Evolutionary conservation across 345 rosid species (phyloP), one percentile per base, ranked within the genome.

Genomic region (Eucalyptus urophylla): DNA sequence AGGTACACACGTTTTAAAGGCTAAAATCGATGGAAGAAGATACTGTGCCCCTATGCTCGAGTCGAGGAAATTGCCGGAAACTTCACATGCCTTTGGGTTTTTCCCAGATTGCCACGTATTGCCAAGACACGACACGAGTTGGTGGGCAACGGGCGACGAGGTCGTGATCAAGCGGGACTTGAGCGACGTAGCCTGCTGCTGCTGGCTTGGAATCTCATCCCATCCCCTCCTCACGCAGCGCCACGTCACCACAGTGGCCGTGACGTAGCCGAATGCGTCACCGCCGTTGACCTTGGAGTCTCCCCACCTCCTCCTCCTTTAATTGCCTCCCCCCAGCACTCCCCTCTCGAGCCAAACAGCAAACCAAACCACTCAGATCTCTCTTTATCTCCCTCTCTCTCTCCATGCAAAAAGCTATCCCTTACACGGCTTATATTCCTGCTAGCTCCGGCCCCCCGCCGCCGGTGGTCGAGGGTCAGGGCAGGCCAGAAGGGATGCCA

Each of bases 371-470:
- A 49, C 54, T 49, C 19, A 43, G 27, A 80, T 13, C 89, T 27
- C 67, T 76, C 87, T 69, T 8, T 8, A 21, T 53, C 88, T 40
- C 81, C 27, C 51, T 49, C 51, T 60, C 80, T 80, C 87, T 49
- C 87, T 47, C 88, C 76, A 97, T 96, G 97, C 98, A 96, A 91
- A 94, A 94, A 86, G 94, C 95, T 14, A 91, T 94, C 15, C 95
- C 95, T 62, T 94, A 91, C 92, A 53, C 85, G 86, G 90, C 93
- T 13, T 86, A 89, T 47, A 58, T 90, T 19, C 90, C 92, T 15
- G 49, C 88, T 11, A 80, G 88, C 81, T 87, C 80, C 90, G 8
- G 60, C 81, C 89, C 72, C 53, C 90, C 89, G 88, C 90, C 87
- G 86, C 88, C 89, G 90, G 91, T 51, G 67, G 87, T 89, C 9